These are phyloP conservation scores for Colletotrichum costaricense DNA, from an alignment of 2,329 filamentous ascomycete genomes.

Conservation along the genomic window DNA sequence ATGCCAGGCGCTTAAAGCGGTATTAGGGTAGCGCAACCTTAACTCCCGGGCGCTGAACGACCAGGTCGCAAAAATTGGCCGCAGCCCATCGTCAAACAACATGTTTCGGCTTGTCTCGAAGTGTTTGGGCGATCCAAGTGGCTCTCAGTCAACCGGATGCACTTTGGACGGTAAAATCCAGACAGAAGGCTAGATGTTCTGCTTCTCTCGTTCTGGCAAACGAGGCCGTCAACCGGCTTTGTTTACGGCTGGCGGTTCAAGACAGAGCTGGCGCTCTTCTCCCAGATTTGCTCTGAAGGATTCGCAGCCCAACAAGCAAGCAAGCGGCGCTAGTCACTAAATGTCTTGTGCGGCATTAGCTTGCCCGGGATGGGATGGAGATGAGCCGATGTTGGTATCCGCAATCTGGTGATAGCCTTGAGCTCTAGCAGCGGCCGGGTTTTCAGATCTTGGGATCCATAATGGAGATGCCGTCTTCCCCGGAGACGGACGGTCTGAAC, in stretches of 20 bases:
- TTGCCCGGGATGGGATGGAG: neutral
- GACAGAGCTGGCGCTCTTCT: neutral
- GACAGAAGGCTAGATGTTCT: neutral
- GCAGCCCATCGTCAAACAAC: conserved; percentile 24
- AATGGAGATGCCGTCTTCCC: conserved; percentile 24
- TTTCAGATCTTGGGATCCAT: neutral
- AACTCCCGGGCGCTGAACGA: conserved; percentile 6
- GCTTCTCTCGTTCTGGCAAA: neutral
- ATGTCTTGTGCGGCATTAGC: neutral
- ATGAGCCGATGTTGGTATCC: conserved; percentile 12
- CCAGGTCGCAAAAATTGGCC: conserved; percentile 17
- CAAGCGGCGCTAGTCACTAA: neutral
- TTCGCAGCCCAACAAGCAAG: neutral
- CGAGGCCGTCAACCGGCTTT: neutral
- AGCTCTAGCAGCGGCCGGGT: neutral
- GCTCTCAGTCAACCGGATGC: conserved; percentile 7
- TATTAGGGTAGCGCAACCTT: conserved; percentile 7
- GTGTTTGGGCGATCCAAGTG: conserved; percentile 8
- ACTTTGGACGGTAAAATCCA: neutral
- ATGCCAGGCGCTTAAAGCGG: conserved; percentile 20
- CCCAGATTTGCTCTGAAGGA: neutral
- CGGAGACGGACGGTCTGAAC: conserved; percentile 4
- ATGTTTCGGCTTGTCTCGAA: conserved; percentile 9
- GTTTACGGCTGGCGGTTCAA: neutral
- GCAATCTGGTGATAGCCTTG: neutral